phyloP scores from a whole-genome alignment of 176 grass and related monocot species.

The Eremochloa ophiuroides region DNA sequence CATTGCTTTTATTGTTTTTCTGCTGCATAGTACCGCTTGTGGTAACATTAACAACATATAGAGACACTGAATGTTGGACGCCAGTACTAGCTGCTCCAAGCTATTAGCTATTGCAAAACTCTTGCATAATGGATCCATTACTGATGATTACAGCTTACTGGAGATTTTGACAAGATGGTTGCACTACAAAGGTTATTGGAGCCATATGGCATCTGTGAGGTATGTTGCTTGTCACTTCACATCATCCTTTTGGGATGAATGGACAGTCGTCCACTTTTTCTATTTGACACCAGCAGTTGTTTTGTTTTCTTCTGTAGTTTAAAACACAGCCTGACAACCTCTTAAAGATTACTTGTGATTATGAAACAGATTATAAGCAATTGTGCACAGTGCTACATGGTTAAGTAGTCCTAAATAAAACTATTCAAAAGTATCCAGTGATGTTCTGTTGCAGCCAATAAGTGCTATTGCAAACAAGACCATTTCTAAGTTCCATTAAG shows the following conservation, averaged over 20 bases:
- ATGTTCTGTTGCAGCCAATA: not conserved
- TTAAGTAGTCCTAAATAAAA: not conserved
- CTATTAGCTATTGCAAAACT: not conserved
- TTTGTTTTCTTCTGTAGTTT: not conserved
- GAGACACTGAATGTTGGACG: not conserved
- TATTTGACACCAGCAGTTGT: not conserved
- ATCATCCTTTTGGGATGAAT: not conserved
- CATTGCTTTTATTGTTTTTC: not conserved
- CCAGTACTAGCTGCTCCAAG: not conserved
- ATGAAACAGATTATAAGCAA: not conserved
- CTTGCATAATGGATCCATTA: slow-evolving; percentile 15
- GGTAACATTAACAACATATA: not conserved
- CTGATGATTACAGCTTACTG: slow-evolving; percentile 62
- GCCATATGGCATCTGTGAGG: slow-evolving; percentile 96
- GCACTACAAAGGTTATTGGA: slow-evolving; percentile 90
- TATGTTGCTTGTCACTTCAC: slow-evolving; percentile 20
- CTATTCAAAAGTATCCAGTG: not conserved
- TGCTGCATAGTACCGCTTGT: not conserved
- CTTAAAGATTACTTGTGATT: not conserved
- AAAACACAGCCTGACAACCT: not conserved
- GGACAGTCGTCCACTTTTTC: not conserved
- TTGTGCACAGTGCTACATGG: not conserved
- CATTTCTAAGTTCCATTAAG: not conserved
- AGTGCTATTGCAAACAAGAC: not conserved
- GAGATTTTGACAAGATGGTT: slow-evolving; percentile 91